Evolutionary conservation across 2,329 filamentous ascomycete species (phyloP).

Genomic region (Aspergillus spinulosporus): DNA sequence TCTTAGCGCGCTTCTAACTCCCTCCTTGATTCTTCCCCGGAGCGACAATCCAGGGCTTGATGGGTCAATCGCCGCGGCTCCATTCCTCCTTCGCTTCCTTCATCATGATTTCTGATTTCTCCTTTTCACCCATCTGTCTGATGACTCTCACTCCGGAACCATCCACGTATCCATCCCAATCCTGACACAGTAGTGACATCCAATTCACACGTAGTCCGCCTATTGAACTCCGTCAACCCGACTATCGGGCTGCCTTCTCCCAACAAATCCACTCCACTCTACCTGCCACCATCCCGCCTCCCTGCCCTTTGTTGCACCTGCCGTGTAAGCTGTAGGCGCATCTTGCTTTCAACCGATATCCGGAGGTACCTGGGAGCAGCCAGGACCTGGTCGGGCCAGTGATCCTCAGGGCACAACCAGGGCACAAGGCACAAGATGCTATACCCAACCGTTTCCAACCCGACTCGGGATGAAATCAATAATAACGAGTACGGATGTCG

Average conservation of each 20-base stretch:
- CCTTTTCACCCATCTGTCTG: slow-evolving; percentile 1
- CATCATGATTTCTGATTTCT: not conserved
- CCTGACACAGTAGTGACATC: not conserved
- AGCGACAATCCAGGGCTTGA: slow-evolving; percentile 31
- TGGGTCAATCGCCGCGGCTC: slow-evolving; percentile 20
- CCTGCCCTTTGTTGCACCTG: slow-evolving; percentile 1
- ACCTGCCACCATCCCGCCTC: not conserved
- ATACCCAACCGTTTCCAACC: slow-evolving; percentile 5
- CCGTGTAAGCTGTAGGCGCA: slow-evolving; percentile 8
- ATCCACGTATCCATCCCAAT: not conserved
- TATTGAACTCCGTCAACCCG: not conserved
- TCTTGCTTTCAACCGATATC: slow-evolving; percentile 9
- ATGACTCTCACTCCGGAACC: slow-evolving; percentile 5
- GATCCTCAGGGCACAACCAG: not conserved
- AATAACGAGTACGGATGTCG: slow-evolving; percentile 11
- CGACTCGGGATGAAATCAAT: not conserved
- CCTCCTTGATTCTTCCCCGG: slow-evolving; percentile 36
- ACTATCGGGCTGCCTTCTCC: slow-evolving; percentile 3
- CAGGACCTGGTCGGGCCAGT: not conserved
- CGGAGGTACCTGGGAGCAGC: slow-evolving; percentile 9
- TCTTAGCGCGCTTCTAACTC: slow-evolving; percentile 34
- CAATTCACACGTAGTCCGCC: slow-evolving; percentile 1
- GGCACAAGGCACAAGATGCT: not conserved
- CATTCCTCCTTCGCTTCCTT: not conserved
- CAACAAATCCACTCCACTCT: not conserved